These are phyloP conservation scores for Aspergillus aculeatus DNA, from an alignment of 2,329 filamentous ascomycete species.

Conservation along the genomic window DNA sequence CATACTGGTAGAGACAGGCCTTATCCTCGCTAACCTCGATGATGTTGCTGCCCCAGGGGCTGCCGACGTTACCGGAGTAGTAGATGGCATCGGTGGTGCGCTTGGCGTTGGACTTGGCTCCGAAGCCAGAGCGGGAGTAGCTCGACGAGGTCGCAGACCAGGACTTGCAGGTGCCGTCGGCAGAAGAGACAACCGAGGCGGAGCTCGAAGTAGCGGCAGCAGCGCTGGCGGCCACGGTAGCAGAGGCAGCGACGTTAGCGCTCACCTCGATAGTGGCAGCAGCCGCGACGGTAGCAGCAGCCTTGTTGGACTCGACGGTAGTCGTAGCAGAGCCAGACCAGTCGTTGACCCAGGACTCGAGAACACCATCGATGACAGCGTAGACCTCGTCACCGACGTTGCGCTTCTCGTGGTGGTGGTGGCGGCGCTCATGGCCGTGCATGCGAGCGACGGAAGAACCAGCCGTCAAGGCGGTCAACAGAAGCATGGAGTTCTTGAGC, in stretches of 20 bases:
- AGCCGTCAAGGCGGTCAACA: conserved; percentile 39
- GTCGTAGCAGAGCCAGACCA: conserved; percentile 28
- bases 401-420: conserved; percentile 36
- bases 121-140: conserved; percentile 34
- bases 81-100: conserved; percentile 18
- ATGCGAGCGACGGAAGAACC: conserved; percentile 36
- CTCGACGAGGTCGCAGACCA: conserved; percentile 25
- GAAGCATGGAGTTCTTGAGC: conserved; percentile 38
- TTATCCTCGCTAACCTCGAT: conserved; percentile 34
- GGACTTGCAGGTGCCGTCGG: conserved; percentile 12
- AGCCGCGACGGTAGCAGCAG: conserved; percentile 9
- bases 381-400: conserved; percentile 33
- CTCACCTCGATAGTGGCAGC: conserved; percentile 16
- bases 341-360: conserved; percentile 38
- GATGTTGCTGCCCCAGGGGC: conserved; percentile 44
- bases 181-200: conserved; percentile 15
- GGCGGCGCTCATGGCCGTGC: conserved; percentile 41
- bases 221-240: conserved; percentile 15
- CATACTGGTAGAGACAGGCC: conserved; percentile 38
- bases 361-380: conserved; percentile 35
- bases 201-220: conserved; percentile 13
- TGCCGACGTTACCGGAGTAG: conserved; percentile 38
- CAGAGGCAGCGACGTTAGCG: conserved; percentile 12
- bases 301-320: conserved; percentile 8
- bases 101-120: conserved; percentile 22